phyloP scores from a whole-genome alignment of 805 yeast genomes.

The Ogataea glucozyma region DNA sequence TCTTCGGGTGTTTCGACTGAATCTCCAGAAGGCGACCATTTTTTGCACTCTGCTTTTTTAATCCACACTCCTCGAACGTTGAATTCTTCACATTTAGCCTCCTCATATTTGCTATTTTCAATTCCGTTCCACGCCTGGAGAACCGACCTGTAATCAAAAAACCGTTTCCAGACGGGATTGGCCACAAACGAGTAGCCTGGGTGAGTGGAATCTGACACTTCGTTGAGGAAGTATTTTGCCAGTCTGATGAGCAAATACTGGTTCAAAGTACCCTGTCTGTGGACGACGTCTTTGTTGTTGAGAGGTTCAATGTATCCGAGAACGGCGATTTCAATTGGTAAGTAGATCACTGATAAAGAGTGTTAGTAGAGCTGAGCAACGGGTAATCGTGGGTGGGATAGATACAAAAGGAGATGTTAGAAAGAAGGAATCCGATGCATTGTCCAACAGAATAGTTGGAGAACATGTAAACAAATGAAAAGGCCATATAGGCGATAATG shows the following conservation, averaged over 20 bases:
- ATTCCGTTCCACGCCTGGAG: conserved; percentile 37
- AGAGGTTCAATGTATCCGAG: conserved; percentile 35
- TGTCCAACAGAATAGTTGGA: conserved; percentile 27
- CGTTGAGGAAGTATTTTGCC: conserved; percentile 23
- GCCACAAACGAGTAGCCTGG: conserved; percentile 33
- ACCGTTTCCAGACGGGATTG: conserved; percentile 33
- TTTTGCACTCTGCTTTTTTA: conserved; percentile 28
- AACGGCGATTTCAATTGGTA: conserved; percentile 29
- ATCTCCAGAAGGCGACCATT: no score
- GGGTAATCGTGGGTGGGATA: not conserved
- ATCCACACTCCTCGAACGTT: conserved; percentile 25
- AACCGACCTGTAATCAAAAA: conserved; percentile 34
- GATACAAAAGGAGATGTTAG: conserved; percentile 26
- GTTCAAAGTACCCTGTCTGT: conserved; percentile 33
- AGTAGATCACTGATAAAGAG: conserved; percentile 18
- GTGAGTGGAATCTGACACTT: conserved; percentile 15
- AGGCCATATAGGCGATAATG: conserved; percentile 24
- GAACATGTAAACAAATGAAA: conserved; percentile 28
- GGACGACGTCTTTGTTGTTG: conserved; percentile 29
- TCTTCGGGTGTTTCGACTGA: no score
- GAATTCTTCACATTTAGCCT: conserved; percentile 9
- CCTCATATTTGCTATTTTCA: conserved; percentile 34
- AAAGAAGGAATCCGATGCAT: conserved; percentile 20
- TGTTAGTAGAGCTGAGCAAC: conserved; percentile 10
- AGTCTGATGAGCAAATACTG: conserved; percentile 28